Evolutionary conservation across 805 yeast species (phyloP), one percentile per base, ranked within the genome.

Genomic region (Jamesozyma jinghongensis): DNA sequence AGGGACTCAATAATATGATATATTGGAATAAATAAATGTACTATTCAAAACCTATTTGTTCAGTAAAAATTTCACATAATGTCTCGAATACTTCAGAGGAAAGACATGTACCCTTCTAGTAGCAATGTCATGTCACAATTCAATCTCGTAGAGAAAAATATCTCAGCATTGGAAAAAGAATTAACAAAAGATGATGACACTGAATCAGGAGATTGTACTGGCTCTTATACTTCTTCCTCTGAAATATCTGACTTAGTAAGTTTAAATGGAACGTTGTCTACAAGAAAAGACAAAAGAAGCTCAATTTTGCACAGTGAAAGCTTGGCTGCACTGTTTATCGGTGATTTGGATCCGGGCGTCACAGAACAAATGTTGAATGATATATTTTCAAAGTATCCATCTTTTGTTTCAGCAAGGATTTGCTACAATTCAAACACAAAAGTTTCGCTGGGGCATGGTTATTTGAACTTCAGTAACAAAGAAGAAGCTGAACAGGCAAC

Each of bases 391-490:
- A 49, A 49, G 13, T 70, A 45, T 44, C 67, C 71, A 8, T 66
- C 78, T 0, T 66, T 80, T 13, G 56, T 70, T 12, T 73, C 83
- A 3, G 75, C 77, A 25, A 81, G 79, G 53, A 67, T 83, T 32
- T 77, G 86, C 48, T 62, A 68, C 41, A 75, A 76, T 49, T 70
- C 74, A 19, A 61, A 64, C 26, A 65, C 74, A n/a, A 72, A 72
- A 19, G 61, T 68, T 37, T 74, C 87, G 1, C 62, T 85, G 42
- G 82, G 86, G 2, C 81, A 82, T 59, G 92, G 86, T 0, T 83
- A 81, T 55, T 77, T 81, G 16, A 80, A 82, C 42, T 81, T 79
- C 54, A 59, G 62, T 6, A 61, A 57, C 4, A 65, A 66, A 34
- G 52, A 59, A 8, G 80, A 74, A 40, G 85, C 85, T 0, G 68